Conservation (phyloP, 768 basidiomycete species). For the Psilocybe cubensis region DNA sequence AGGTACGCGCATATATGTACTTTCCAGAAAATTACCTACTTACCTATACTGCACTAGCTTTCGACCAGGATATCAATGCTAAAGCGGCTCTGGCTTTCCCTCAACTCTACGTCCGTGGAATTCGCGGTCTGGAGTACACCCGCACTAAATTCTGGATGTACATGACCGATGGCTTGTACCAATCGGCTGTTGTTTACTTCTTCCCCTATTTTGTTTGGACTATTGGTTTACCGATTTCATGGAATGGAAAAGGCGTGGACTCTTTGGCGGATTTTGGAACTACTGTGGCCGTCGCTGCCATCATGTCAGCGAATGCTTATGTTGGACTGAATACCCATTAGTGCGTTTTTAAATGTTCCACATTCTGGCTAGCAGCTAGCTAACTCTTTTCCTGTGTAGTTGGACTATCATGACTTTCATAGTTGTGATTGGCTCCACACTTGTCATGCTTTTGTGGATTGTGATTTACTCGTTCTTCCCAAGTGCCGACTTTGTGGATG, state of each 20-base stretch:
- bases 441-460: constrained; percentile 89
- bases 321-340: constrained; percentile 91
- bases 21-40: not conserved
- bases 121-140: constrained; percentile 92
- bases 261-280: constrained; percentile 90
- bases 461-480: constrained; percentile 84
- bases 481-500: constrained; percentile 72
- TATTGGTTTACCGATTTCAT: constrained; percentile 64
- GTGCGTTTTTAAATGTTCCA: constrained; percentile 49
- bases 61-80: constrained; percentile 95
- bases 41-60: constrained; percentile 51
- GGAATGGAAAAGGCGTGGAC: constrained; percentile 81
- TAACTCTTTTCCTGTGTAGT: constrained; percentile 34
- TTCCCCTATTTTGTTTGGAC: constrained; percentile 81
- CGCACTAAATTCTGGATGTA: constrained; percentile 91
- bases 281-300: constrained; percentile 85
- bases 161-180: constrained; percentile 94
- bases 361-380: constrained; percentile 10
- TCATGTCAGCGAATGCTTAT: constrained; percentile 86
- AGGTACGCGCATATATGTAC: constrained; percentile 47
- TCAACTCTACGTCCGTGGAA: constrained; percentile 94
- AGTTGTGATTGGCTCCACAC: constrained; percentile 74
- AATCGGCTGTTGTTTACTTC: constrained; percentile 86
- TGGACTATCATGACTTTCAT: constrained; percentile 89
- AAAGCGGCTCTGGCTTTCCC: constrained; percentile 91